Evolutionary conservation across 192 early-diverging fungal genomes (phyloP).

Genomic region (Coemansia sp.): DNA sequence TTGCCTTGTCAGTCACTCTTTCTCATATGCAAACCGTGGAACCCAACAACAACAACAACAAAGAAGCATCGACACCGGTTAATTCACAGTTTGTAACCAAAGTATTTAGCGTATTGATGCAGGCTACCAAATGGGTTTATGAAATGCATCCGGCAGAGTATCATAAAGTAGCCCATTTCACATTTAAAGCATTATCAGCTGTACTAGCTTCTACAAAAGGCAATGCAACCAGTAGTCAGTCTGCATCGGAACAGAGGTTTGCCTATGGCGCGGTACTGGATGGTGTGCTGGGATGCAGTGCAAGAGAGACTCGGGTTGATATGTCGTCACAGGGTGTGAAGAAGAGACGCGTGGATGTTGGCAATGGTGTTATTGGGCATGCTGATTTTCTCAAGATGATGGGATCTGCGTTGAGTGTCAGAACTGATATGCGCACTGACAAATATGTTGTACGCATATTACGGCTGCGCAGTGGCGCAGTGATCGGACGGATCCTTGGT

Average conservation of each 20-base stretch:
- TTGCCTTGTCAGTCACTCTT: conserved; percentile 19
- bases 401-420: conserved; percentile 7
- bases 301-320: not conserved
- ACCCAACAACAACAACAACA: no score
- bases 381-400: conserved; percentile 9
- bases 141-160: not conserved
- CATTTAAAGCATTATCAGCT: conserved; percentile 3
- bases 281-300: conserved; percentile 11
- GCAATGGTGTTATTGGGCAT: not conserved
- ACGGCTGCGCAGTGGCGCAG: conserved; percentile 14
- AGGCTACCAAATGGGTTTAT: not conserved
- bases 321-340: not conserved
- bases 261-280: conserved; percentile 15
- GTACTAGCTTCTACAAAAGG: not conserved
- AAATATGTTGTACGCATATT: conserved; percentile 23
- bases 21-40: conserved; percentile 25
- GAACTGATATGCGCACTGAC: not conserved
- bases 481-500: conserved; percentile 5
- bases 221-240: not conserved
- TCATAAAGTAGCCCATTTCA: not conserved
- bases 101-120: conserved; percentile 15
- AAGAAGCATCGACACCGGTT: not conserved
- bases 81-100: conserved; percentile 22
- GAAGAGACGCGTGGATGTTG: conserved; percentile 6
- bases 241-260: conserved; percentile 11